Evolutionary conservation across 2,329 filamentous ascomycete species (phyloP).

Genomic region (Fusarium guadeloupense): DNA sequence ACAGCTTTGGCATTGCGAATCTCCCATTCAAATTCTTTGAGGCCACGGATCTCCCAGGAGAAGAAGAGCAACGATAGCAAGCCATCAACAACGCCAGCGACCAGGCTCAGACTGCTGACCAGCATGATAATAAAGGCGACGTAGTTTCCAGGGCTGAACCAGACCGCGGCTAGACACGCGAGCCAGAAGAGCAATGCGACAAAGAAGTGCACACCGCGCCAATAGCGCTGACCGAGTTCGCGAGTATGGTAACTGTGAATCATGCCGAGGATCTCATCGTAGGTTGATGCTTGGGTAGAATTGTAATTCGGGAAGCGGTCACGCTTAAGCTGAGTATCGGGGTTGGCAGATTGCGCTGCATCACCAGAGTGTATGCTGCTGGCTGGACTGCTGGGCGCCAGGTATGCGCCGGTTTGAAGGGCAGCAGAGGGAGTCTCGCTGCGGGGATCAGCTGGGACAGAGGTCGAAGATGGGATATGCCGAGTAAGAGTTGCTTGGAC

Average conservation of each 20-base stretch:
- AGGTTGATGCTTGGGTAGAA: constrained; percentile 26
- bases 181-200: constrained; percentile 72
- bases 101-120: constrained; percentile 79
- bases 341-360: constrained; percentile 35
- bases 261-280: constrained; percentile 71
- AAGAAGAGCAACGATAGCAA: constrained; percentile 89
- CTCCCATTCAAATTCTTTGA: constrained; percentile 96
- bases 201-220: constrained; percentile 79
- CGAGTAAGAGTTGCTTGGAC: constrained; percentile 80
- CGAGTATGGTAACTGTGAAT: constrained; percentile 74
- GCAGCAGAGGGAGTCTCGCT: constrained; percentile 37
- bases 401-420: constrained; percentile 41
- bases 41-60: constrained; percentile 79
- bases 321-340: constrained; percentile 48
- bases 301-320: constrained; percentile 30
- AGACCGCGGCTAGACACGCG: constrained; percentile 81
- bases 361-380: constrained; percentile 37
- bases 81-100: constrained; percentile 81
- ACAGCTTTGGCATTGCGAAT: constrained; percentile 72
- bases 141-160: constrained; percentile 82
- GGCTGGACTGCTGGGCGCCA: constrained; percentile 37
- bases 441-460: constrained; percentile 20
- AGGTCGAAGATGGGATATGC: constrained; percentile 47
- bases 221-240: constrained; percentile 75
- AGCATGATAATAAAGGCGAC: constrained; percentile 84